Evolutionary conservation across 2,329 filamentous ascomycete genomes (phyloP), one percentile per base, ranked within the genome.

Genomic region (Rutstroemia sp.): DNA sequence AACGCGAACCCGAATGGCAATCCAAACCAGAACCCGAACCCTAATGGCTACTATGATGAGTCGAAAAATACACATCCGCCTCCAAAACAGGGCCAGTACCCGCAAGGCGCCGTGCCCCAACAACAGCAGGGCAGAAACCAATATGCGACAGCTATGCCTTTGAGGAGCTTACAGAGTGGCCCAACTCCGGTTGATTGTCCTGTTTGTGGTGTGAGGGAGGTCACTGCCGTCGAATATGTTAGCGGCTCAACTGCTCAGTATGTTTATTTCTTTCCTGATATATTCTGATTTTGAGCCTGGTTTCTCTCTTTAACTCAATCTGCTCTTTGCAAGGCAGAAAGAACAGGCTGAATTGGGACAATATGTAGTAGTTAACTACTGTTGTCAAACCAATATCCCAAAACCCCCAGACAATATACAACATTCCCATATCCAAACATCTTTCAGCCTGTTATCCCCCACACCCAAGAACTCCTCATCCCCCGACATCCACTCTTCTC

Each of bases 181-280:
- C 55, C 62, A 14, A 48, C 54, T 12, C 50, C 58, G 2, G 60
- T 65, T 12, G 63, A 65, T 55, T 65, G 64, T 46, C 63, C 64
- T 9, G n/a, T 61, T 10, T 66, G 64, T 51, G 59, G 59, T 1
- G 58, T 54, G 9, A 49, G 62, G 23, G 59, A 61, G 50, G 49
- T 62, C 49, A 66, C 64, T 4, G 57, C 54, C 30, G 56, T 52
- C 19, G 59, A 64, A 38, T 54, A 53, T 57, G 52, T 55, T 10
- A 56, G 38, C 19, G 63, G 63, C 23, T 60, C 54, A 21, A 65
- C 61, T 19, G 61, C 62, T 8, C 57, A 63, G 62, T 64, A 60
- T 54, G 62, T 58, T 18, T 7, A n/a, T 41, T 27, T 21, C 34
- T 12, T 39, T 53, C 16, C 38, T 41, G 37, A 10, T 21, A 14